Evolutionary conservation across 108 stramenopile genomes (phyloP), one percentile per base, ranked within the genome.

Genomic region (Schizochytrium sp.): DNA sequence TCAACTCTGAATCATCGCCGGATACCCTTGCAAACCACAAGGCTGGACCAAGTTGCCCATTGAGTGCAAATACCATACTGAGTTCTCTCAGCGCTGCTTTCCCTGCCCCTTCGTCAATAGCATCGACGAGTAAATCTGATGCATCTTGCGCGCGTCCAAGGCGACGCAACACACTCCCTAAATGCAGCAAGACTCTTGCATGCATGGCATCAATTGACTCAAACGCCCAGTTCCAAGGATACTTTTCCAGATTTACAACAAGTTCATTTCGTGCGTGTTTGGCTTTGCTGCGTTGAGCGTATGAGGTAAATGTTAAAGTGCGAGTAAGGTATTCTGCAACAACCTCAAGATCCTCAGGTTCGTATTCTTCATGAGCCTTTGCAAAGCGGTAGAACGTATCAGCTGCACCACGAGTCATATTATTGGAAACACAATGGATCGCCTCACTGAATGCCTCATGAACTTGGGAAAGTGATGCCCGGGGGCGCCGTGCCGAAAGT

Each of bases 71-170:
- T 5, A 83, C 53, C 5, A 55, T 38, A 28, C 76, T 55, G 50
- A 83, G 76, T 40, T 55, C 76, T 15, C 76, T n/a, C 3, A 83
- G 76, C 28, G 47, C 76, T 10, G 76, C 38, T 53, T 7, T 3
- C 28, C 76, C 76, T 38, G 76, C 47, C 28, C 53, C 76, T 13
- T 55, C 50, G 28, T 83, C 53, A 42, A 55, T 55, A 42, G 53
- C 76, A 53, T 83, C 76, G 12, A 83, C 76, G 28, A 83, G 53
- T 5, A 49, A 40, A 53, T 83, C 76, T n/a, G 76, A 83, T n/a
- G 76, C 76, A 40, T 83, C 76, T 83, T 83, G 76, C 5, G 76
- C 38, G 45, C 53, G 47, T 56, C 76, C 50, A 5, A 55, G 50
- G 28, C 53, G 50, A 17, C 53, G 76, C 5, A 55, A 42, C 45